Evolutionary conservation across 805 yeast genomes (phyloP), one percentile per base, ranked within the genome.

Genomic region (Teunomyces stri): DNA sequence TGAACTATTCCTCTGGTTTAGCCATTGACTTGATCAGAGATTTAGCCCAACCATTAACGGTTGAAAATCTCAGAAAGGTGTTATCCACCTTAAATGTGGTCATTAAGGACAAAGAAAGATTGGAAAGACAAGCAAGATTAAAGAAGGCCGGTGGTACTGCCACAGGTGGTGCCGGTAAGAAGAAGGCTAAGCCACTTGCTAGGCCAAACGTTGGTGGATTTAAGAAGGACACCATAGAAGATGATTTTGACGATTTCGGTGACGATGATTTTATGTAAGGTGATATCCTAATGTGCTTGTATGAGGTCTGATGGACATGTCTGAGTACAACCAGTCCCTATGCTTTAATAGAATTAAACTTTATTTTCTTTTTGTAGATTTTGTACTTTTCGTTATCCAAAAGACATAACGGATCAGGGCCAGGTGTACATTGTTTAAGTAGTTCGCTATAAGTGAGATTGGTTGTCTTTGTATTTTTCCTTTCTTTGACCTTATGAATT

Each of bases 121-220:
- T 85, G 46, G 98, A 92, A 72, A 88, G 97, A 75, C 87, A 81
- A 60, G 89, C 87, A 21, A 83, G 97, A 66, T 72, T 87, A 59
- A 80, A 86, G 57, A 85, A 84, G 64, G 77, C 88, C 46, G 92
- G 94, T 52, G 94, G 92, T 54, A 87, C 95, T 22, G 81, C 92
- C 34, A 80, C 89, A 20, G 95, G 95, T 59, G 97, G 97, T 64
- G 94, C 95, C 33, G 96, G 96, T 69, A 90, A 91, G 80, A 86
- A 87, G 81, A 92, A 91, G 81, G 96, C 89, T 49, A 86, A 87
- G 69, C 85, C 88, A 48, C 69, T 82, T 47, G 85, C 89, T 39
- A 85, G 84, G 64, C 74, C 87, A 44, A 81, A 72, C 52, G 70
- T 69, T 42, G 66, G 80, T 42, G 61, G 62, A 7, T 77, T 77